Evolutionary conservation across 176 grass and related monocot genomes (phyloP), one percentile per base, ranked within the genome.

Genomic region (Thinopyrum elongatum): DNA sequence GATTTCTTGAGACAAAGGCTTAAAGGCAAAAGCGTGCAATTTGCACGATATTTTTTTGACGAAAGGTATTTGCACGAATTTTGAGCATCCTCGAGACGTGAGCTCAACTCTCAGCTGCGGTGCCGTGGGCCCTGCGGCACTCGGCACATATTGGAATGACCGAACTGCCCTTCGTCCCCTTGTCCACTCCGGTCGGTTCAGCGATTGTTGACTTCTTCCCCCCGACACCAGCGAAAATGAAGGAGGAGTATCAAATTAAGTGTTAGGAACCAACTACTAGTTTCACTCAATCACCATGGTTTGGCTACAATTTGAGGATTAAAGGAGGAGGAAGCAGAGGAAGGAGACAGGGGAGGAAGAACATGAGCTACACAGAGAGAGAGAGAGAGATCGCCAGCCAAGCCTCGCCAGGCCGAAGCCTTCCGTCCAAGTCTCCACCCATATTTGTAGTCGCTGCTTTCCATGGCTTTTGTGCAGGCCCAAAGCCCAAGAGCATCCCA

Each of bases 41-140:
- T 28, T 74, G 4, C 16, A 22, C 8, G 33, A 70, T 44, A 1
- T 4, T 13, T 46, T 46, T 46, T 46, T 13, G 10, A 46, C 42
- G 12, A 46, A 46, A 46, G 42, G 42, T 46, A 47, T 46, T 28
- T 74, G 4, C 16, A 22, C 8, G 66, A 70, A 36, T 22, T 36
- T 39, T 15, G 22, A 79, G 51, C 36, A 27, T 41, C 59, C 86
- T 89, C 59, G 87, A 85, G 87, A 80, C 82, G 34, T 89, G 87
- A 64, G 69, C 76, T 66, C 44, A 21, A 26, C 68, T 27, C 21
- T 47, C 79, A 38, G 55, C 28, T 47, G 38, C 47, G 41, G 30
- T 70, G 80, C 49, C 16, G 16, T 53, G 49, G 49, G 16, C 49
- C 49, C 49, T n/a, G 26, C n/a, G 1, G 23, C 81, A 60, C 49